These are phyloP conservation scores for Zygotorulaspora sp. DNA, from an alignment of 805 yeast species.

Conservation along the genomic window DNA sequence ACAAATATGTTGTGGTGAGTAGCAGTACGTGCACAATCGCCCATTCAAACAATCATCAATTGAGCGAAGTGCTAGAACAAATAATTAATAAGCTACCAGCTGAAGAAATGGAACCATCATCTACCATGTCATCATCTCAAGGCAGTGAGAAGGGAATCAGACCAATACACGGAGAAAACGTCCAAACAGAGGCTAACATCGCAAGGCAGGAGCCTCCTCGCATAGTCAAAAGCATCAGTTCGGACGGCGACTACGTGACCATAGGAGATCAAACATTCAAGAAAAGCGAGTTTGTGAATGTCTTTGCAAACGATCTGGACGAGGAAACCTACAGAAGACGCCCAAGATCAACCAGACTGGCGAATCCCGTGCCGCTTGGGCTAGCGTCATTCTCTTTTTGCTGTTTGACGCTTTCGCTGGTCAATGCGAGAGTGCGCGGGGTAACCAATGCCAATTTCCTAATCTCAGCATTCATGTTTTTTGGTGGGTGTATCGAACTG, in stretches of 20 bases:
- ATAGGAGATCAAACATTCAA: conserved; percentile 42
- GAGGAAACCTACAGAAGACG: conserved; percentile 38
- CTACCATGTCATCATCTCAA: conserved; percentile 15
- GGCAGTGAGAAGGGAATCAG: conserved; percentile 4
- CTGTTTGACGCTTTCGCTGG: conserved; percentile 54
- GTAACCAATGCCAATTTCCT: conserved; percentile 56
- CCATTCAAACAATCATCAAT: too few species aligned
- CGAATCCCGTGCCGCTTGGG: conserved; percentile 75
- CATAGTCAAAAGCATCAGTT: conserved; percentile 23
- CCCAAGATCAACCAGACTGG: conserved; percentile 39
- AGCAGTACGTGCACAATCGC: too few species aligned
- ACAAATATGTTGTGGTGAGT: too few species aligned
- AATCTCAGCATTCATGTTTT: conserved; percentile 62
- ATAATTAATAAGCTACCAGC: too few species aligned
- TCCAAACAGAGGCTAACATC: conserved; percentile 33
- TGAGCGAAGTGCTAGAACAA: too few species aligned
- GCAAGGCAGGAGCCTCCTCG: conserved; percentile 8
- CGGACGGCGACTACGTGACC: conserved; percentile 37
- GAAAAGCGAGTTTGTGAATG: conserved; percentile 53
- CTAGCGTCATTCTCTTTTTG: conserved; percentile 60
- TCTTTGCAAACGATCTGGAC: conserved; percentile 56
- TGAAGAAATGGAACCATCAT: conserved; percentile 5
- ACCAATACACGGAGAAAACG: conserved; percentile 1
- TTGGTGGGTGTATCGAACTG: conserved; percentile 69
- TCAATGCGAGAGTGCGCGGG: conserved; percentile 65